Evolutionary conservation across 2,329 filamentous ascomycete species (phyloP), one percentile per base, ranked within the genome.

Genomic region (Clarireedia paspali): DNA sequence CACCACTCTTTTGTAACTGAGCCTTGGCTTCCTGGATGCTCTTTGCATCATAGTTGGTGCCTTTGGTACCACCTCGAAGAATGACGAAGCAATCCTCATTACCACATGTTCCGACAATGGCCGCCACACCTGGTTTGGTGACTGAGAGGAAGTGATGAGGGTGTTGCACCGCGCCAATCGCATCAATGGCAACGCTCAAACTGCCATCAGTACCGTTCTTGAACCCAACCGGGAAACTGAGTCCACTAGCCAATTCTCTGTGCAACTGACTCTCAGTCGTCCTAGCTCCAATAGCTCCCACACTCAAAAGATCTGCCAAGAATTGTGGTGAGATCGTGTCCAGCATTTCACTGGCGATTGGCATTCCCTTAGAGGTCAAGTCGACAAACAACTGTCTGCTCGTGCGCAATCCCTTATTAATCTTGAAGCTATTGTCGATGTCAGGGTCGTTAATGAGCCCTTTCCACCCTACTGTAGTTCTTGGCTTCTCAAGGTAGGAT

Each of bases 21-120:
- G 81, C 83, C 75, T 95, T 95, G 23, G 92, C 88, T 64, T 89
- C 87, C 46, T 82, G 81, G 66, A 97, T 89, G 74, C 87, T 94
- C 70, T 85, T 79, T 4, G 88, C 82, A 70, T 96, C 91, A 75
- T 88, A 97, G 77, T 99, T 99, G 60, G 92, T 94, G 60, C 94
- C 94, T 73, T 87, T 89, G 66, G 87, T 95, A 54, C 94, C 94
- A 56, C 94, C 94, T 60, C 94, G 84, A 57, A 97, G 82, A 67
- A 99, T 96, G 55, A 95, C 90, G 73, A 96, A 99, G 77, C 92
- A 95, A 74, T 99, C 91, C 36, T 95, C 88, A 74, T 99, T 99
- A 59, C 94, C 94, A 27, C 86, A 84, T 0, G 94, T 99, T 62
- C 91, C 90, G 34, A 96, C 91, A 67, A 97, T 96, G 59, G 94